Evolutionary conservation across 345 rosid genomes (phyloP).

Genomic region (Triadica sebifera): DNA sequence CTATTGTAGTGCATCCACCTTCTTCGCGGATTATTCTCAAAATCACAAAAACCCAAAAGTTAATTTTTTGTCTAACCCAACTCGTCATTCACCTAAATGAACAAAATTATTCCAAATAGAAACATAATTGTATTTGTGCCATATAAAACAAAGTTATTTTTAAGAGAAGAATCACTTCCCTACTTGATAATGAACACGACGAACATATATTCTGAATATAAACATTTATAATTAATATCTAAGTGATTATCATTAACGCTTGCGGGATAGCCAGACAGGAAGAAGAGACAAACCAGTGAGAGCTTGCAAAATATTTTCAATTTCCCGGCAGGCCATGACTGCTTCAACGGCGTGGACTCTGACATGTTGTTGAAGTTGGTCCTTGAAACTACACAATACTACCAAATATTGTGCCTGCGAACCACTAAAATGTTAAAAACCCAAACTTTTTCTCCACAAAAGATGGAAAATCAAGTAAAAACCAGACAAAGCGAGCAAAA

Average conservation of each 20-base stretch:
- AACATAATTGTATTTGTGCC: not conserved
- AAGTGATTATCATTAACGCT: not conserved
- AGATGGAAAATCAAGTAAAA: not conserved
- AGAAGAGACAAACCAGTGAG: conserved; percentile 64
- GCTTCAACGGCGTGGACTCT: conserved; percentile 98
- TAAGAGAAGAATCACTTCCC: too few species aligned
- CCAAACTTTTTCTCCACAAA: not conserved
- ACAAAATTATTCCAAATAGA: not conserved
- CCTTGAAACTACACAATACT: conserved; percentile 89
- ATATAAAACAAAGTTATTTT: too few species aligned
- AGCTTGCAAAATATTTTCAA: conserved; percentile 83
- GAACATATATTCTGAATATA: not conserved
- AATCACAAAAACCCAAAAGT: conserved; percentile 13
- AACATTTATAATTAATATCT: not conserved
- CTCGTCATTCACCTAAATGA: conserved; percentile 14
- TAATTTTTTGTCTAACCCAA: conserved; percentile 19
- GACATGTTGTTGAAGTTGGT: conserved; percentile 97
- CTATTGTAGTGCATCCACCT: conserved; percentile 27
- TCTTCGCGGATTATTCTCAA: conserved; percentile 5
- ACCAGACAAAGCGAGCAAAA: too few species aligned
- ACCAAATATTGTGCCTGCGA: conserved; percentile 84
- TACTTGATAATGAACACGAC: not conserved
- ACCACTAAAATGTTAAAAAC: not conserved
- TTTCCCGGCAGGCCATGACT: conserved; percentile 98
- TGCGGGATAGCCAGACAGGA: not conserved